Evolutionary conservation across 2,329 filamentous ascomycete species (phyloP), one percentile per base, ranked within the genome.

Genomic region (Fusarium agapanthi): DNA sequence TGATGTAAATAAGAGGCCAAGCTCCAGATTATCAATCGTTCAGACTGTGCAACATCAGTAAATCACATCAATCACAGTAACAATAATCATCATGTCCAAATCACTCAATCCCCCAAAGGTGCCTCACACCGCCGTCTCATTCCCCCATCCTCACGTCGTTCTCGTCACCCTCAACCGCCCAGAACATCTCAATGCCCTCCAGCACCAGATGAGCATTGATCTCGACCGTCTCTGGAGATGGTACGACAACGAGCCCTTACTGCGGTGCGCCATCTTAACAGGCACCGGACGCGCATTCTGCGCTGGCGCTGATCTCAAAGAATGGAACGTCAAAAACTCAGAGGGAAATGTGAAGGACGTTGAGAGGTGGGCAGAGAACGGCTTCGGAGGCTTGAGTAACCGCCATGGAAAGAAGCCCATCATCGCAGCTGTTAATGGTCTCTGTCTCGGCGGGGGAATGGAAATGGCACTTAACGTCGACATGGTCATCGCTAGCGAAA

Each of bases 391-490:
- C 0, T 80, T 94, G 38, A 89, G 88, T 61, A 89, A 92, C 69
- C 86, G 92, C 41, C 79, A 81, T 6, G 92, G 92, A 54, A 89
- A 88, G 79, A 95, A 95, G 77, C 93, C 92, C 7, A 85, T 95
- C 59, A 88, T 95, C 38, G 91, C 90, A 8, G 93, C 92, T 4
- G 91, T 94, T 34, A 93, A 94, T 77, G 93, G 92, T 5, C 83
- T 92, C 22, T 92, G 91, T 69, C 84, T 92, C 43, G 93, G 92
- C 28, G 92, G 92, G 58, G 93, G 92, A 4, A 90, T 92, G 80
- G 93, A 95, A 83, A 93, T 94, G 84, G 86, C 88, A 22, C 83
- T 91, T 41, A 93, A 94, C 80, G 88, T 88, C 72, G 93, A 95
- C 81, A 82, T 95, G 51, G 86, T 93, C 8, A 82, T 95, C 26